Conservation (phyloP, 2,329 filamentous ascomycete genomes). For the Aquanectria penicillioides region DNA sequence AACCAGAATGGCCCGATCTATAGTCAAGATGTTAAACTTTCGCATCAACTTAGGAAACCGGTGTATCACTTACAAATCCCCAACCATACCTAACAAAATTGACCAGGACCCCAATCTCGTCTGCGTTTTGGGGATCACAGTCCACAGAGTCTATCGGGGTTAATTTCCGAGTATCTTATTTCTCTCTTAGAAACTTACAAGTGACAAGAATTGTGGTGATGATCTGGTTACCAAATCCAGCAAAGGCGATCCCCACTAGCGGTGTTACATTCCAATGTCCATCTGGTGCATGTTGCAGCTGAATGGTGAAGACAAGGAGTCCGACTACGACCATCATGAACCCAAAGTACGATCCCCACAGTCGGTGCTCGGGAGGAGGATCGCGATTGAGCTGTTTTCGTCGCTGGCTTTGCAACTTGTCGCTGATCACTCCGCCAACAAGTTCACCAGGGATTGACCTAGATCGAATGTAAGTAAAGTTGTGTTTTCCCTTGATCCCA, state of each 20-base stretch:
- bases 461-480: no score
- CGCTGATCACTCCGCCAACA: conserved; percentile 62
- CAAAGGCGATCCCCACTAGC: conserved; percentile 61
- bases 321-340: conserved; percentile 61
- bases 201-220: conserved; percentile 69
- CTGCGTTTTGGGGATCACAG: conserved; percentile 61
- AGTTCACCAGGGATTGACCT: no score
- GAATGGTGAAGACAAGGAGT: conserved; percentile 63
- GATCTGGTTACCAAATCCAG: conserved; percentile 66
- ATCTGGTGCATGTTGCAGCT: conserved; percentile 56
- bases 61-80: conserved; percentile 53
- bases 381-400: conserved; percentile 43
- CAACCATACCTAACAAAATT: conserved; percentile 64
- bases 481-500: no score
- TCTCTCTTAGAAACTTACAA: no score
- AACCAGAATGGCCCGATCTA: conserved; percentile 1
- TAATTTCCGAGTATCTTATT: no score
- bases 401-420: conserved; percentile 62
- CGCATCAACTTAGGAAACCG: no score
- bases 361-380: conserved; percentile 59
- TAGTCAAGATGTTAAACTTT: no score
- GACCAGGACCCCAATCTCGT: conserved; percentile 67
- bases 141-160: conserved; percentile 70
- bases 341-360: conserved; percentile 67
- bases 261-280: conserved; percentile 67